Evolutionary conservation across 768 basidiomycete species (phyloP), one percentile per base, ranked within the genome.

Genomic region (Leccinum variicolor): DNA sequence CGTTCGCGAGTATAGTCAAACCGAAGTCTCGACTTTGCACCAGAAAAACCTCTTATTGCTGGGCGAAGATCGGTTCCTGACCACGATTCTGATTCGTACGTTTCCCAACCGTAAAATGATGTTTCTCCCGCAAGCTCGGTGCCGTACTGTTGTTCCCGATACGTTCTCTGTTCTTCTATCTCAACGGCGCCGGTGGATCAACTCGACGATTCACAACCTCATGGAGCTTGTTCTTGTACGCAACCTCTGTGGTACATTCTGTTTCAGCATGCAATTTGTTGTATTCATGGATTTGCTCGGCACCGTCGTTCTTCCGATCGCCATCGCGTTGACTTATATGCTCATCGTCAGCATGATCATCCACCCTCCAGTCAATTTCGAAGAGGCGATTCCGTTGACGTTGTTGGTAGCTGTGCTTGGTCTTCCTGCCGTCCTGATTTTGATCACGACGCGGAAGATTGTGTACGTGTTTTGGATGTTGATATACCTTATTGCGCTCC

Each of bases 81-180:
- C 97, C 17, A 99, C 97, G 11, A 90, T 94, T 68, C 87, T 99
- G 64, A 79, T 99, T 23, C 88, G 97, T 33, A 94, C 96, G 3
- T 99, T 99, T 79, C 97, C 97, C 15, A 94, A 96, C 68, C 84
- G 97, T 61, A 99, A 99, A 77, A 99, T 98, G 92, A 94, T 98
- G 88, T 99, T 98, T 75, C 81, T 97, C 55, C 96, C 96, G 0
- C 94, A 98, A 74, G 97, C 97, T 13, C 82, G 84, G 63, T 99
- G 97, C 70, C 80, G 94, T 59, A 99, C 97, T 25, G 84, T 99
- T 66, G 97, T 93, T 21, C 97, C 97, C 6, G 96, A 99, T 70
- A 94, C 94, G 0, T 98, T 99, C 76, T 78, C 82, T 25, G 83
- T 98, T 26, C 82, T 99, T 47, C 84, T 99, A 19, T 98, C 97